A percentile compares a stretch with the other conserved stretches of the same genome.
These are phyloP conservation scores for Tarenaya hassleriana DNA, from an alignment of 345 rosid species.

Conservation along the genomic window DNA sequence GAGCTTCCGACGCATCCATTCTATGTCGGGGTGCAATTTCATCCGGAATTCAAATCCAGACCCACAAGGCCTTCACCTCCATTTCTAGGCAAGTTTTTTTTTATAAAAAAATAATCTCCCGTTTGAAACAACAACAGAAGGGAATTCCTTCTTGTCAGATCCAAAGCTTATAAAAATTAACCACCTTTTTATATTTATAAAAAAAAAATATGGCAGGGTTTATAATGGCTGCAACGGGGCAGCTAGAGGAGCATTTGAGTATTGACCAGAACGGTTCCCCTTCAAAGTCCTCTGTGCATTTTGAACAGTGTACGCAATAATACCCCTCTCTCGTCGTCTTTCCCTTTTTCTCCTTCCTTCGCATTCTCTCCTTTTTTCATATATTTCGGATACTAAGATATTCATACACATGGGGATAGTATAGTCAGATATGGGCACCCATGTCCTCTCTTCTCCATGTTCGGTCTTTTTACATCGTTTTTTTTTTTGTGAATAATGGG, in stretches of 20 bases:
- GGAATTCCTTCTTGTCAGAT: slow-evolving; percentile 18
- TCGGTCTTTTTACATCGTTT: too few relatives aligned
- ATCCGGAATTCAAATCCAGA: slow-evolving; percentile 94
- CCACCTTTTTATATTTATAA: too few relatives aligned
- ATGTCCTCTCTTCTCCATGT: too few relatives aligned
- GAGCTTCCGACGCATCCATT: slow-evolving; percentile 71
- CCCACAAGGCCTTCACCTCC: slow-evolving; percentile 83
- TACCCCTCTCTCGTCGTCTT: too few relatives aligned
- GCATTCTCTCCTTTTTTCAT: too few relatives aligned
- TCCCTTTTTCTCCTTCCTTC: too few relatives aligned
- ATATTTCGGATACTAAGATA: too few relatives aligned
- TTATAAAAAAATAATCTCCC: not conserved
- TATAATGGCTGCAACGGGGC: slow-evolving; percentile 64
- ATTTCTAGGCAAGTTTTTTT: slow-evolving; percentile 57
- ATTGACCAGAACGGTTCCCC: slow-evolving; percentile 38
- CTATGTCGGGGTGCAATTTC: slow-evolving; percentile 85
- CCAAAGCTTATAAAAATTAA: slow-evolving; percentile 4
- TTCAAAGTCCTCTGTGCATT: too few relatives aligned
- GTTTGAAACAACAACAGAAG: not conserved
- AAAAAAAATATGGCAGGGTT: slow-evolving; percentile 44
- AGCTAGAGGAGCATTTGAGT: slow-evolving; percentile 51
- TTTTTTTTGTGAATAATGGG: too few relatives aligned
- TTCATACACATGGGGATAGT: too few relatives aligned
- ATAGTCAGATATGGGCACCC: too few relatives aligned
- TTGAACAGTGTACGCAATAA: too few relatives aligned